Base-by-base conservation (phyloP, 352 stramenopile genomes). In the Globisporangium cylindrosporum region DNA sequence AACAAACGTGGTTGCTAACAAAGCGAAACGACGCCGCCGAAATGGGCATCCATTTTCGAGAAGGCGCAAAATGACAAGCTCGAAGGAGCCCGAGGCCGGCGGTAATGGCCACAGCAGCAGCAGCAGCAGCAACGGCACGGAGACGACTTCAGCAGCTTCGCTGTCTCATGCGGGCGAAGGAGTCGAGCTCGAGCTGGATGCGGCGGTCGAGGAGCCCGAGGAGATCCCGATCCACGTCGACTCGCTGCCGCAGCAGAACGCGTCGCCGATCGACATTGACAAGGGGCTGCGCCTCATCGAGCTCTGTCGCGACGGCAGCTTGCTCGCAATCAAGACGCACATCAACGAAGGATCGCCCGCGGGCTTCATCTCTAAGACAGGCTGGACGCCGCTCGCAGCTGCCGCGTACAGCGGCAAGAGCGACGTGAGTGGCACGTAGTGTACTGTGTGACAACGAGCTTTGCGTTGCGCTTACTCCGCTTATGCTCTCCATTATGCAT, bases 311-410 rank as follows among this genome's bases (percentile, higher is more conserved):
- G 75, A 90, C 57, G 77, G 74, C 18, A 76, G 78, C 48, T 67
- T 86, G 10, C 61, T 62, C 1, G 62, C 64, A 0, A 82, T 92
- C 48, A 69, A 70, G 1, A 66, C 76, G 54, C 78, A 81, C 25
- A 64, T 91, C 62, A 63, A 54, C 8, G 78, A 86, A 34, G 81
- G 84, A 10, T 78, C 78, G 1, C 78, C 84, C 0, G 82, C 80
- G 0, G 82, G 84, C 0, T 95, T 95, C 62, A 77, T 90, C 38
- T 83, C 86, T n/a, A 91, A 88, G 70, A 86, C 73, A n/a, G 78
- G 78, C 1, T 95, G 87, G 87, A 95, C 86, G 8, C 81, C 82
- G 4, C 59, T 93, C 25, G 80, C 84, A 25, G 82, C 80, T 3
- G 84, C 87, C 18, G 82, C 84, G n/a, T 92, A 81, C 55, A 79